Evolutionary conservation across 75 land plant species (phyloP).

Genomic region (Larix kaempferi): DNA sequence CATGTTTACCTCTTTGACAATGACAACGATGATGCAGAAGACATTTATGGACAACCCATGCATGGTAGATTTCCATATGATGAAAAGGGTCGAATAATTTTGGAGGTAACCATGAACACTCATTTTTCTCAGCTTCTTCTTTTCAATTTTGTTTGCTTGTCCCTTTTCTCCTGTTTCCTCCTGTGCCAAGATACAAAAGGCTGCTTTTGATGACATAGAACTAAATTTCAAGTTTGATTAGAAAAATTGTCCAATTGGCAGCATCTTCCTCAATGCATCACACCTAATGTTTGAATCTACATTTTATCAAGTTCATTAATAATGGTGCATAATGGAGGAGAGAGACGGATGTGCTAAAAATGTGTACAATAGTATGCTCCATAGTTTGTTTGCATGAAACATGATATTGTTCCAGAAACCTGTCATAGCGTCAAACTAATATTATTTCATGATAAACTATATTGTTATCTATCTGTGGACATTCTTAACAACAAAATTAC

Average conservation of each 20-base stretch:
- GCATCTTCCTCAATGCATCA: not conserved
- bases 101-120: conserved; percentile 55
- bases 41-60: conserved; percentile 80
- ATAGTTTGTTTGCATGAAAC: not conserved
- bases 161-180: not conserved
- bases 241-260: not conserved
- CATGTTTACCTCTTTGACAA: conserved; percentile 89
- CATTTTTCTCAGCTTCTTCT: not conserved
- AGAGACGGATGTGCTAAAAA: not conserved
- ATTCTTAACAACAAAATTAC: not conserved
- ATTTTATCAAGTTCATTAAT: not conserved
- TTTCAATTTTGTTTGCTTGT: not conserved
- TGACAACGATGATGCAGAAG: conserved; percentile 84
- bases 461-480: not conserved
- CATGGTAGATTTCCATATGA: conserved; percentile 90
- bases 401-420: not conserved
- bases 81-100: conserved; percentile 59
- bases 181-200: not conserved
- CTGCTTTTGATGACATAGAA: not conserved
- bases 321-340: not conserved
- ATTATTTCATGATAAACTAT: not conserved
- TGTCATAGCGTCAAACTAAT: not conserved
- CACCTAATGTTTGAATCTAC: not conserved
- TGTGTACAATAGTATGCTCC: not conserved
- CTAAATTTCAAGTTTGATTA: not conserved